Evolutionary conservation across 2,329 filamentous ascomycete genomes (phyloP), one percentile per base, ranked within the genome.

Genomic region (Ustulina deusta): DNA sequence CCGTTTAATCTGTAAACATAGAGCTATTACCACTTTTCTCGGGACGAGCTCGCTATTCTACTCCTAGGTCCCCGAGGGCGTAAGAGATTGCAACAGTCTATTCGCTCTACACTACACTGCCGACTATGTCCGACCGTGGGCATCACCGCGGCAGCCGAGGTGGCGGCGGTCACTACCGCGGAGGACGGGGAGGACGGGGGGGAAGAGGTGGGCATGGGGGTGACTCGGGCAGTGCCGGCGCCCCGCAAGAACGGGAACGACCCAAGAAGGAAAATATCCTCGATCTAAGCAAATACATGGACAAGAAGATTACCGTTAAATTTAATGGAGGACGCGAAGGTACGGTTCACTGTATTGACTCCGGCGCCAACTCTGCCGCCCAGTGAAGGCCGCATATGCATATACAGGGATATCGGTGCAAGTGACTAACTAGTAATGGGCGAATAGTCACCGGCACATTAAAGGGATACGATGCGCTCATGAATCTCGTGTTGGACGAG

Each of bases 221-320:
- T 40, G 76, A 79, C 66, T 81, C 77, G 61, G 79, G 77, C 42
- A 77, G 76, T n/a, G 81, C 81, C 58, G 80, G 82, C 60, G 81
- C 81, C 55, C 80, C 83, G 64, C 80, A 85, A 68, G 83, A 87
- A 69, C 83, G 86, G 73, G 93, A 97, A 82, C 89, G 91, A 75
- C 93, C 94, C 69, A 97, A 97, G 89, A 98, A 98, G 86, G 96
- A 99, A 82, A 98, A 97, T 80, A 99, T 99, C 76, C 88, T 99
- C 25, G 95, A 99, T 78, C 82, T 99, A 76, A 89, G 86, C 78
- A 97, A 97, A 83, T 99, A 98, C 81, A 94, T 97, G 91, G 94
- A 99, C 81, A 97, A 97, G 87, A 87, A 91, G 78, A 93, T 99
- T 74, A 92, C 88, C 10, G 94, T 99, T 79, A 98, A 98, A 83